Evolutionary conservation across 371 early-diverging fungal genomes (phyloP).

Genomic region (Syncephalastrum racemosum): DNA sequence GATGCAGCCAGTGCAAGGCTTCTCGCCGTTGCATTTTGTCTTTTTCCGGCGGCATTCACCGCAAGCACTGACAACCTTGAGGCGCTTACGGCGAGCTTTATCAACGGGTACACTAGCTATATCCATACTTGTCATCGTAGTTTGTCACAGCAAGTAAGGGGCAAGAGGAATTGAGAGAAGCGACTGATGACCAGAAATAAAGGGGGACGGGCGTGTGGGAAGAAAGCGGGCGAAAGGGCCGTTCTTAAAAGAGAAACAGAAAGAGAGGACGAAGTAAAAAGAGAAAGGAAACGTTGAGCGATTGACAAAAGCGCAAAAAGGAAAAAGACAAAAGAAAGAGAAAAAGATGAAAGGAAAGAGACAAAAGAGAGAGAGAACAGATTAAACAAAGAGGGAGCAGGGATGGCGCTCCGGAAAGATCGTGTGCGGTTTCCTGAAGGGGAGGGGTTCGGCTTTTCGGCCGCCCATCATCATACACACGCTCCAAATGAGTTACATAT

Average conservation of each 20-base stretch:
- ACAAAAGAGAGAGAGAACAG: neutral
- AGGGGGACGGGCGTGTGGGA: neutral
- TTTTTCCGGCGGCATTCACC: constrained; percentile 62
- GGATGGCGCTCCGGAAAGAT: constrained; percentile 1
- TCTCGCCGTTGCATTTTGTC: constrained; percentile 55
- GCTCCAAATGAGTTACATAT: too few species aligned
- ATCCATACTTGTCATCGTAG: neutral
- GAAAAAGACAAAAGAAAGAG: constrained; percentile 3
- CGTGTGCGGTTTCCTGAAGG: too few species aligned
- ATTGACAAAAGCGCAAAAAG: constrained; percentile 5
- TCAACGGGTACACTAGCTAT: constrained; percentile 23
- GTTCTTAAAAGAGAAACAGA: too few species aligned
- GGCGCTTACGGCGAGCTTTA: constrained; percentile 41
- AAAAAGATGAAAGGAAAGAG: constrained; percentile 5
- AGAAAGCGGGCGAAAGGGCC: too few species aligned
- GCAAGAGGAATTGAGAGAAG: constrained; percentile 4
- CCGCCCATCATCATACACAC: neutral
- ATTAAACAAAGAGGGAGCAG: constrained; percentile 10
- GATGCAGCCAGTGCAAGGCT: constrained; percentile 33
- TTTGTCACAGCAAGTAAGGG: constrained; percentile 5
- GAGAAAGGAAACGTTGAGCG: constrained; percentile 8
- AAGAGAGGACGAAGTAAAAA: neutral
- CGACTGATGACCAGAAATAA: constrained; percentile 1
- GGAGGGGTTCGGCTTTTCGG: constrained; percentile 6
- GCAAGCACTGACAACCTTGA: constrained; percentile 45